phyloP scores from a whole-genome alignment of 2,329 filamentous ascomycete genomes.

The Colletotrichum tropicicola region DNA sequence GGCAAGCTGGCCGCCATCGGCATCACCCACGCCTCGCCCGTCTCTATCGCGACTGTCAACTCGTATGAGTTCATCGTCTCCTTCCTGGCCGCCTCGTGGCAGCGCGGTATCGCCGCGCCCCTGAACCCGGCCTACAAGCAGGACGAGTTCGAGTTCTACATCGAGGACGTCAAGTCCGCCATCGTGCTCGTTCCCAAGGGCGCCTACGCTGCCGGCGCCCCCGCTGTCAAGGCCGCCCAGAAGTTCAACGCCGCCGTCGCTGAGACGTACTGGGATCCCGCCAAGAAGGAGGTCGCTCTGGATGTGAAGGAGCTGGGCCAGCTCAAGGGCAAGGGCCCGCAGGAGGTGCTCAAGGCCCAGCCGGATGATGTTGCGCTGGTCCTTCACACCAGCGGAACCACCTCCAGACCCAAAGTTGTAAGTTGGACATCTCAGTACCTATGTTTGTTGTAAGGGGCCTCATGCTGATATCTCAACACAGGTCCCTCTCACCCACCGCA shows the following conservation, averaged over 20 bases:
- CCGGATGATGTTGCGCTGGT: constrained; percentile 85
- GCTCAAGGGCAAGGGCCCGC: constrained; percentile 55
- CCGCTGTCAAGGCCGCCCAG: constrained; percentile 79
- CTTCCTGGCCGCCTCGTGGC: constrained; percentile 87
- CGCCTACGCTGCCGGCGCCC: constrained; percentile 70
- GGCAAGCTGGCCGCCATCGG: constrained; percentile 80
- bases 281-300: constrained; percentile 71
- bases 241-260: constrained; percentile 87
- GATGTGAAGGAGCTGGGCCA: constrained; percentile 82
- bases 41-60: constrained; percentile 86
- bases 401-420: constrained; percentile 85
- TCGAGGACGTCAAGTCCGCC: constrained; percentile 84
- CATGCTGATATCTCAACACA: constrained; percentile 41
- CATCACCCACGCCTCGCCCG: constrained; percentile 73
- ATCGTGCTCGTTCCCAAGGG: constrained; percentile 80
- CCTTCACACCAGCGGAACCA: constrained; percentile 84
- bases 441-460: not conserved
- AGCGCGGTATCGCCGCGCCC: constrained; percentile 85
- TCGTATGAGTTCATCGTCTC: constrained; percentile 89
- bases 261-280: constrained; percentile 82
- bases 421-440: constrained; percentile 36
- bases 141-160: constrained; percentile 91
- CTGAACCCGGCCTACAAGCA: constrained; percentile 90
- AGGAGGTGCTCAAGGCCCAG: constrained; percentile 58
- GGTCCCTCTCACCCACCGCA: constrained; percentile 82